Conservation (phyloP, 768 basidiomycete species). For the Boletales sp. region DNA sequence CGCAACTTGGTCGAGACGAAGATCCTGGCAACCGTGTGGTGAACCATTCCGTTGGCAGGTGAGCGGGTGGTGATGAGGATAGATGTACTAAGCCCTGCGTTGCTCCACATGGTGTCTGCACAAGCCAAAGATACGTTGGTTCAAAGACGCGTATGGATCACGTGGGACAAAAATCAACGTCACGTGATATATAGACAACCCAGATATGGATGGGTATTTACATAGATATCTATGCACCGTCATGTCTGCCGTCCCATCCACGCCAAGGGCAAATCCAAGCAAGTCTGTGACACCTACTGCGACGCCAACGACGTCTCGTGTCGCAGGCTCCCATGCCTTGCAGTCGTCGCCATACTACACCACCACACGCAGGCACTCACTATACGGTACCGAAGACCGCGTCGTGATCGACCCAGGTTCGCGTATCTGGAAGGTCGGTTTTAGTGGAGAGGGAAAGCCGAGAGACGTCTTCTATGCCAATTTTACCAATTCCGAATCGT, state of each 20-base stretch:
- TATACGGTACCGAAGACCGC: conserved; percentile 96
- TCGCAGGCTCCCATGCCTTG: conserved; percentile 44
- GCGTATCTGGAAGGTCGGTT: conserved; percentile 94
- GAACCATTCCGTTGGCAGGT: conserved; percentile 28
- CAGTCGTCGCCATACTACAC: conserved; percentile 81
- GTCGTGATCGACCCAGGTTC: conserved; percentile 95
- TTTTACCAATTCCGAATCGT: conserved; percentile 35
- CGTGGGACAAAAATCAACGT: conserved; percentile 13
- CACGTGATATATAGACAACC: conserved; percentile 3
- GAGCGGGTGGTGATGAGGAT: conserved; percentile 21
- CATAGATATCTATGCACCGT: neutral
- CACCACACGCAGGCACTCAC: conserved; percentile 82
- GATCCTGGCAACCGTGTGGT: conserved; percentile 23
- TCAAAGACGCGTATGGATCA: conserved; percentile 19
- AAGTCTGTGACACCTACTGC: conserved; percentile 28
- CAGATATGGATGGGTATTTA: neutral
- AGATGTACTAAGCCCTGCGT: conserved; percentile 26
- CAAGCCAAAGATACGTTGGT: neutral
- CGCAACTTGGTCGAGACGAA: conserved; percentile 25
- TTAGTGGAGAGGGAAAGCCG: conserved; percentile 92
- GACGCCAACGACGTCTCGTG: conserved; percentile 57
- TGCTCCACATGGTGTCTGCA: conserved; percentile 20
- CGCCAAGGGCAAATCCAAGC: conserved; percentile 26
- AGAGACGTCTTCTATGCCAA: conserved; percentile 78
- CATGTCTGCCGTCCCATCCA: conserved; percentile 35